Percentiles rank a stretch among this genome's conserved stretches.
phyloP scores from a whole-genome alignment of 495 filamentous ascomycete species.

The Talaromyces nanjingensis region DNA sequence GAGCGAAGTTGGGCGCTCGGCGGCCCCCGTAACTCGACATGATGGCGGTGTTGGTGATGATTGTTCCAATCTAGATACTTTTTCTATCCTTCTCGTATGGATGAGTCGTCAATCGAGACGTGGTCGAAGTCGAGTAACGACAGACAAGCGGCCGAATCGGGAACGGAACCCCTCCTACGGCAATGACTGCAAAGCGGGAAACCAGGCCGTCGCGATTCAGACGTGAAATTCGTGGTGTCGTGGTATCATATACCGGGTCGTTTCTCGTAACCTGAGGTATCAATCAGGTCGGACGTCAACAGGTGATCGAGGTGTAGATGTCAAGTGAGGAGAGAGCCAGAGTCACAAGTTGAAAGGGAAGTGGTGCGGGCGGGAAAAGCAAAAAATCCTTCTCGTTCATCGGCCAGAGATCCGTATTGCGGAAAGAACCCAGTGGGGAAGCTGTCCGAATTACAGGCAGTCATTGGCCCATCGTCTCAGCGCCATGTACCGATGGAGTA shows the following conservation, averaged over 20 bases:
- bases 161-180: conserved; percentile 1
- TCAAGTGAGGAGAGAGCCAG: not conserved
- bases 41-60: not conserved
- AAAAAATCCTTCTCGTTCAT: not conserved
- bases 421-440: not conserved
- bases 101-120: not conserved
- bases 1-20: conserved; percentile 73
- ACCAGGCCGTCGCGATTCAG: not conserved
- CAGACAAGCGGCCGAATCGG: not conserved
- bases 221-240: not conserved
- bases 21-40: conserved; percentile 57
- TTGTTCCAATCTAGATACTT: not conserved
- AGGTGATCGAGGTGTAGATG: not conserved
- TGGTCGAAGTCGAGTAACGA: not conserved
- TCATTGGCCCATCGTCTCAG: not conserved
- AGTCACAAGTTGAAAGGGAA: not conserved
- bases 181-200: not conserved
- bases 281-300: not conserved
- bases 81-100: not conserved
- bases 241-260: not conserved
- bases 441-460: not conserved
- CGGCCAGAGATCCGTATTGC: not conserved
- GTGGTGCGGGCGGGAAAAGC: conserved; percentile 1
- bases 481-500: not conserved
- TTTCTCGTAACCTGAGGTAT: not conserved